A percentile compares a stretch with the other conserved stretches of the same genome.
Conservation (phyloP, 108 stramenopile genomes). For the Pseudonitzschia delicatissima region DNA sequence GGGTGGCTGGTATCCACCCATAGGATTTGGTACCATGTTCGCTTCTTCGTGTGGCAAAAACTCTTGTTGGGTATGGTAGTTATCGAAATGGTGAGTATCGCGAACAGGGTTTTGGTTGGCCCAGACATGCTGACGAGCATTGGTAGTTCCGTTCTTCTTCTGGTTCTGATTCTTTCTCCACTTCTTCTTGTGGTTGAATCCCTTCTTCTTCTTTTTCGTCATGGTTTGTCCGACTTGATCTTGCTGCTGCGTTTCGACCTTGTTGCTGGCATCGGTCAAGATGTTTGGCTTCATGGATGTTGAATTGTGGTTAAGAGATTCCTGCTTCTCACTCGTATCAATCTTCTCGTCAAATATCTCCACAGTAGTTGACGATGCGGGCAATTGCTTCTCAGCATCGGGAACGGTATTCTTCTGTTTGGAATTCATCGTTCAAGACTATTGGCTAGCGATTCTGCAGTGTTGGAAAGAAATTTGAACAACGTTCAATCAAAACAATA, state of each 20-base stretch:
- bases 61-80: not conserved
- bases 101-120: no score
- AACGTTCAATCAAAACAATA: no score
- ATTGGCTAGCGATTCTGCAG: no score
- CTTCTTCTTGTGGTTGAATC: not conserved
- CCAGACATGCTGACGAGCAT: no score
- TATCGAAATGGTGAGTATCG: no score
- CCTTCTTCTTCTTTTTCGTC: not conserved
- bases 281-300: not conserved
- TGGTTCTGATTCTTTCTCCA: not conserved
- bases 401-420: no score
- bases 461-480: no score
- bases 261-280: conserved; percentile 9
- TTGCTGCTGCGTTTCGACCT: not conserved
- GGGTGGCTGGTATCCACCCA: not conserved
- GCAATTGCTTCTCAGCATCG: no score
- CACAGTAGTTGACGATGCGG: not conserved
- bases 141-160: not conserved
- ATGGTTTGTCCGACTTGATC: not conserved
- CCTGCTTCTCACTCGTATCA: not conserved
- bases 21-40: no score
- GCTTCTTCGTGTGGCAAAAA: not conserved
- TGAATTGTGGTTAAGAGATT: no score
- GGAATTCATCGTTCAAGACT: no score
- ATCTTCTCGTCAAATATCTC: not conserved